Base-by-base conservation (phyloP, 176 grass and related monocot genomes). In the Areca catechu region DNA sequence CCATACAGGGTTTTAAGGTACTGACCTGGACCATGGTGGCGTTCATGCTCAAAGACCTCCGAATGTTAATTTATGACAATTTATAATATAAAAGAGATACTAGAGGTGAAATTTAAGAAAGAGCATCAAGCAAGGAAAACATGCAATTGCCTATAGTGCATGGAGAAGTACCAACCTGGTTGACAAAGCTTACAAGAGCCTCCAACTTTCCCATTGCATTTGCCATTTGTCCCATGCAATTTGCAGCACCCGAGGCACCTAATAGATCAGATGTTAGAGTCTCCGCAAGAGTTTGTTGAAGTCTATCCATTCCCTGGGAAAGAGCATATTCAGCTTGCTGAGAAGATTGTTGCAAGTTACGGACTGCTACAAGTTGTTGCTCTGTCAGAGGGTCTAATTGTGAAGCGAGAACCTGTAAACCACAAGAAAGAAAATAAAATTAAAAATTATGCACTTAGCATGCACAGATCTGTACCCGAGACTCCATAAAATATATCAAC, bases 311-410 rank as follows among this genome's bases (percentile, higher is more conserved):
- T 48, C 94, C 94, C 75, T 93, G 83, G 3, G 63, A 80, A 10
- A 98, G 84, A 15, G 94, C 94, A 56, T 92, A 81, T 65, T 98
- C 94, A 21, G 67, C 70, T 83, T 98, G 87, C 62, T 67, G 67
- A 34, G 88, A 85, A 24, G 59, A 74, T 19, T 78, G 74, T 68
- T 69, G 82, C 58, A 98, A 63, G 10, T 4, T 37, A 61, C 37
- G 19, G 16, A 98, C 81, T 4, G 4, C 3, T 7, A 7, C 1
- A 20, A 43, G 0, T 79, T 98, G 94, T 30, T 47, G 34, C 3
- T 93, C 88, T 15, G 84, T 49, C 66, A 98, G 63, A 12, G 88
- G 81, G 4, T 86, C 73, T 34, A 98, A 70, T 71, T 85, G 88
- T 56, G 94, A 84, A 17, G 68, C 62, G 49, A 98, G 54, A 71